Evolutionary conservation across 352 stramenopile genomes (phyloP).

Genomic region (Pseudoperonospora humuli): DNA sequence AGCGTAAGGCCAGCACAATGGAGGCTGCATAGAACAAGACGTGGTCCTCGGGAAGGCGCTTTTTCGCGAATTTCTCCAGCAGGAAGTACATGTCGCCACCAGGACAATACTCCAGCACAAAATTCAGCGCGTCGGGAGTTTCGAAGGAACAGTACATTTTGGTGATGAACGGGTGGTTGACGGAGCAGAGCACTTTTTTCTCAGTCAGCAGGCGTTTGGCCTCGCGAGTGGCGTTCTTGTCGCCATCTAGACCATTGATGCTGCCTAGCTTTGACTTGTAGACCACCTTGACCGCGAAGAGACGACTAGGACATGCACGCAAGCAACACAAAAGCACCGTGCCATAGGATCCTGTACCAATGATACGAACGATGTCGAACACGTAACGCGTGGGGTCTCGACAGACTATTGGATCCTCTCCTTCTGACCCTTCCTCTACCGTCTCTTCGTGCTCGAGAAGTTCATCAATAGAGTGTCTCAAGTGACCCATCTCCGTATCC

Average conservation of each 20-base stretch:
- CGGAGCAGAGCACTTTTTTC: constrained; percentile 92
- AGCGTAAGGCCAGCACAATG: constrained; percentile 92
- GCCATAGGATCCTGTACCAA: constrained; percentile 69
- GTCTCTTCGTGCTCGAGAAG: constrained; percentile 22
- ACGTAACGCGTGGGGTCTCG: constrained; percentile 23
- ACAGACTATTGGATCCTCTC: constrained; percentile 10
- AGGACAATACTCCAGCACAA: too few relatives aligned
- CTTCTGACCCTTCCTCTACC: constrained; percentile 14
- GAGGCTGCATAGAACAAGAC: constrained; percentile 96
- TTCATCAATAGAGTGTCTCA: constrained; percentile 22
- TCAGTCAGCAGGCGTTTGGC: constrained; percentile 89
- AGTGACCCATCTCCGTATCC: constrained; percentile 25
- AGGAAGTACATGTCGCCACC: constrained; percentile 95
- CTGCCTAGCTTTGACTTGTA: constrained; percentile 58
- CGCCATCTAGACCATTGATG: constrained; percentile 19
- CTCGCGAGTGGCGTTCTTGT: constrained; percentile 31
- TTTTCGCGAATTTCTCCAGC: constrained; percentile 82
- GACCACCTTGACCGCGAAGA: constrained; percentile 73
- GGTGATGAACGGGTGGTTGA: constrained; percentile 97
- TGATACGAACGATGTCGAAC: constrained; percentile 70
- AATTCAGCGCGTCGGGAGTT: constrained; percentile 90
- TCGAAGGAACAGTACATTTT: constrained; percentile 93
- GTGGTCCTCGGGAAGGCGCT: constrained; percentile 89
- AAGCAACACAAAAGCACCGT: constrained; percentile 61
- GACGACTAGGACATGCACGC: constrained; percentile 26